Evolutionary conservation across 768 basidiomycete genomes (phyloP), one percentile per base, ranked within the genome.

Genomic region (Rhodotorula sphaerocarpa): DNA sequence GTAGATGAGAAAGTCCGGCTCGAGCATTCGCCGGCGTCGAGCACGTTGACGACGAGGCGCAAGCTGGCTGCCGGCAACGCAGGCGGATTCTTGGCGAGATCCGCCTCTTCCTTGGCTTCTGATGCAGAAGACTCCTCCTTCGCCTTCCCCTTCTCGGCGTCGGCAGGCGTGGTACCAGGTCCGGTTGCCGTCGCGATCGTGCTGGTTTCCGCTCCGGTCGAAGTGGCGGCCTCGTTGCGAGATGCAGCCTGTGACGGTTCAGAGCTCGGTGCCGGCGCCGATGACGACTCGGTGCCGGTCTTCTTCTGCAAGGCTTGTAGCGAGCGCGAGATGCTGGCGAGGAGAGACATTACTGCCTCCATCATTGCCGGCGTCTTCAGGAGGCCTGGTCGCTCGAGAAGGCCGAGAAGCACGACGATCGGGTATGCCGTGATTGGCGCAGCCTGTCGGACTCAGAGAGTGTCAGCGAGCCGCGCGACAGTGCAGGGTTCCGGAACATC

Each of bases 1-100:
- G 89, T 91, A 73, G 91, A 85, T 70, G 90, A 86, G 82, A 99
- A 99, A n/a, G 92, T 95, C 36, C 87, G 82, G 46, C 86, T 88
- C 28, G 91, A 90, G 73, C 93, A 97, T 78, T 99, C 95, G 47
- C 95, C 95, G 25, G 86, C 81, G n/a, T 95, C 96, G 66, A 99
- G 79, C 70, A 97, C 90, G 75, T 97, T 97, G 74, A 95, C 90
- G 63, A 97, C 90, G 42, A 91, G 82, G 42, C 88, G 85, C 30
- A 97, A 80, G n/a, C 87, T 84, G 6, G 83, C 74, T 55, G 87
- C 83, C 11, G 92, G 90, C 61, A 97, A 85, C 67, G 86, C 84
- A 18, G 95, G 95, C 23, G 88, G 84, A 55, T 80, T 82, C 16
- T 84, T 79, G 20, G 89, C 77, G 20, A 87, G 65, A 5, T 79